Evolutionary conservation across 306 rosid species (phyloP), one percentile per base, ranked within the genome.

Genomic region (Lathyrus sativus): DNA sequence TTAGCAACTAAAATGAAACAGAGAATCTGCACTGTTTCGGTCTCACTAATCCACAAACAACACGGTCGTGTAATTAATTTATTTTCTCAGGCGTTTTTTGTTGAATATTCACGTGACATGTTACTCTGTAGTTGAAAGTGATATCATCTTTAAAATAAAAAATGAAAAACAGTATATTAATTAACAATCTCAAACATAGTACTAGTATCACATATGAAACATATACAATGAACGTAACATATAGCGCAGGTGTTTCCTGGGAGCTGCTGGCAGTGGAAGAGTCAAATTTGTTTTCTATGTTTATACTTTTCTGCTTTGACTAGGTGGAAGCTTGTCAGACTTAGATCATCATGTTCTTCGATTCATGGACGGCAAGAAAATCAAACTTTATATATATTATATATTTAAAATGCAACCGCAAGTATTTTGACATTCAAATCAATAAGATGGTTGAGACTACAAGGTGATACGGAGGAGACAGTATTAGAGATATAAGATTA

Each of bases 31-130:
- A 41, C 31, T 38, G 48, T 61, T 37, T 62, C 4, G 11, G 26
- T 49, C 64, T 22, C 29, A 3, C 6, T 11, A 44, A 51, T 74
- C 50, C 56, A 55, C 44, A 65, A 11, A 41, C 43, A 44, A 64
- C 58, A 22, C n/a, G 78, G 85, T 74, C 69, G 56, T 64, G 57
- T 67, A 62, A 72, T 37, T 49, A 24, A 24, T 24, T 5, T 51
- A 9, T 60, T 49, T 50, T 44, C 70, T 58, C 65, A 62, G 78
- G 71, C 70, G 68, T 37, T 67, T 74, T 78, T 59, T 71, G 80
- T 75, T 75, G 67, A 70, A 41, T 57, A 60, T 35, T 35, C 9
- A 49, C 71, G 59, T 58, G 18, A 65, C 80, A 58, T 77, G 79
- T 74, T 72, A 49, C 39, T 56, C 46, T 48, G 42, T 22, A 14